Evolutionary conservation across 257 asterid genomes (phyloP).

Genomic region (Osmanthus fragrans): DNA sequence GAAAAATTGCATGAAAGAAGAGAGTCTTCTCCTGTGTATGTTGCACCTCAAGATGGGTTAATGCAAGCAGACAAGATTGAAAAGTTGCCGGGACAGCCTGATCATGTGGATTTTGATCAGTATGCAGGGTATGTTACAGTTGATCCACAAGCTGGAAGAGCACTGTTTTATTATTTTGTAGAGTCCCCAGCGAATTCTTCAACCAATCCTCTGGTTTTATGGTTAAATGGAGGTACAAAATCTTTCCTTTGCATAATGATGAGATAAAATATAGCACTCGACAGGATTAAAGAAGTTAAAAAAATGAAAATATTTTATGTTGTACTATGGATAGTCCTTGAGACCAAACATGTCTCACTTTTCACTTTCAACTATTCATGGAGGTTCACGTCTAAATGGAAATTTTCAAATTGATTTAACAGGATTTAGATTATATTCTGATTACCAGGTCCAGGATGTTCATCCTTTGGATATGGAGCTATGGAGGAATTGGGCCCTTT

Average conservation of each 20-base stretch:
- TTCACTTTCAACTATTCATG: conserved; percentile 4
- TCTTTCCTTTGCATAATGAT: conserved; percentile 12
- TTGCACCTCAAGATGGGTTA: conserved; percentile 28
- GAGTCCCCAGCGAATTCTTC: conserved; percentile 45
- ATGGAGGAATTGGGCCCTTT: conserved; percentile 51
- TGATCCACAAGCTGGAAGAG: conserved; percentile 40
- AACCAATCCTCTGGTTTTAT: conserved; percentile 45
- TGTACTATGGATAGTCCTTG: not conserved
- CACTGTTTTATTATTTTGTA: conserved; percentile 52
- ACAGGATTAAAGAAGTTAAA: not conserved
- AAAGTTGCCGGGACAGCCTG: conserved; percentile 37
- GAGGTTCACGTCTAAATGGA: not conserved
- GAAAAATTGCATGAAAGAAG: conserved; percentile 7
- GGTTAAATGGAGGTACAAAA: conserved; percentile 61
- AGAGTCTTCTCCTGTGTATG: conserved; percentile 17
- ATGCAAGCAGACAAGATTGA: conserved; percentile 26
- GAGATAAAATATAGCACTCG: not conserved
- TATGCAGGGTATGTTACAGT: conserved; percentile 57
- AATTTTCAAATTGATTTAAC: no score
- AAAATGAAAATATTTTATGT: not conserved
- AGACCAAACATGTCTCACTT: not conserved
- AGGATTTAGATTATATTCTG: not conserved
- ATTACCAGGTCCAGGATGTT: conserved; percentile 53
- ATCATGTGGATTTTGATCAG: conserved; percentile 34
- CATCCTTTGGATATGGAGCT: conserved; percentile 51